These are phyloP conservation scores for Capsicum baccatum DNA, from an alignment of 257 asterid genomes.

Conservation along the genomic window DNA sequence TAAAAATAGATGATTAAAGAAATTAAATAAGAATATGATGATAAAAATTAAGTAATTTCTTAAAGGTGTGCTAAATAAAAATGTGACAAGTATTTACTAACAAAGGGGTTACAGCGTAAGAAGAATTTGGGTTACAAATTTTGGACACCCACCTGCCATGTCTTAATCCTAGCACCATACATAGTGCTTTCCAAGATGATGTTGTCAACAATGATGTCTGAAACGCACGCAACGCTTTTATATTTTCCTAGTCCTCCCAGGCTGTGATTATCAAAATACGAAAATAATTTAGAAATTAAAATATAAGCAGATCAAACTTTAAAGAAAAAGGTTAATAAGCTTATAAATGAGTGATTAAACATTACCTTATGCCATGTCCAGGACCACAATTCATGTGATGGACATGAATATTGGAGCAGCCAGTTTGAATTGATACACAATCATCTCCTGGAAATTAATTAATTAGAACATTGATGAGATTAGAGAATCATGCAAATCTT, in stretches of 20 bases:
- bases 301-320: not conserved
- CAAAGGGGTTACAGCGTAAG: too few relatives aligned
- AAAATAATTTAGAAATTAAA: not conserved
- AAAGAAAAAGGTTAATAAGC: not conserved
- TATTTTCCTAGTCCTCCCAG: slow-evolving; percentile 85
- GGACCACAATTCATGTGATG: slow-evolving; percentile 86
- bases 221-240: slow-evolving; percentile 67
- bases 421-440: slow-evolving; percentile 88
- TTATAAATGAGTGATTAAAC: slow-evolving; percentile 11
- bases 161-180: slow-evolving; percentile 87
- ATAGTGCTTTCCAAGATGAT: slow-evolving; percentile 59
- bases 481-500: slow-evolving; percentile 6
- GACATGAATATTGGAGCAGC: slow-evolving; percentile 67
- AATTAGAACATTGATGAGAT: slow-evolving; percentile 15
- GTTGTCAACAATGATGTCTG: slow-evolving; percentile 64
- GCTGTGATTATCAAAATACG: slow-evolving; percentile 41
- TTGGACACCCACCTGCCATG: slow-evolving; percentile 70
- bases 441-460: slow-evolving; percentile 66
- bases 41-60: too few relatives aligned
- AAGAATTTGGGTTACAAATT: slow-evolving; percentile 17
- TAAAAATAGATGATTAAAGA: too few relatives aligned
- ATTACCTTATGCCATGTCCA: slow-evolving; percentile 89
- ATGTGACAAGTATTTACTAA: too few relatives aligned
- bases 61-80: not conserved
- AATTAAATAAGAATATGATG: too few relatives aligned